These are phyloP conservation scores for Guadua angustifolia DNA, from an alignment of 176 grass and related monocot genomes.

Conservation along the genomic window DNA sequence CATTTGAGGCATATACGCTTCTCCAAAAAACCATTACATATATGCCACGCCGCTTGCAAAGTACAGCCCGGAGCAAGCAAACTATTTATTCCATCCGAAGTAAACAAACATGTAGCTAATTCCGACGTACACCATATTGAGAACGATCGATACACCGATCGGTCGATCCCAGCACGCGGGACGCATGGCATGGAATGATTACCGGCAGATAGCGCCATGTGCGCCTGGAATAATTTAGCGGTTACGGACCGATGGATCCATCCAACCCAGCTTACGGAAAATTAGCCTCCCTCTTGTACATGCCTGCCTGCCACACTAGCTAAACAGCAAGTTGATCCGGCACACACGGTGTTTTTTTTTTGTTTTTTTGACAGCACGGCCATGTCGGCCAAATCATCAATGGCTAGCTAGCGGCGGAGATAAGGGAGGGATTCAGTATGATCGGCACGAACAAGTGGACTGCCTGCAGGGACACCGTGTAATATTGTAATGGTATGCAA, in stretches of 20 bases:
- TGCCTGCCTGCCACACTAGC: background rate
- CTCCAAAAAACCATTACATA: background rate
- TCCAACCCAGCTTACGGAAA: constrained; percentile 35
- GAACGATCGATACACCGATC: background rate
- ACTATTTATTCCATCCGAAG: background rate
- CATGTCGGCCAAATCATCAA: constrained; percentile 34
- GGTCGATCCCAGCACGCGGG: background rate
- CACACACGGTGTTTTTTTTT: background rate
- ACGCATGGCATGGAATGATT: constrained; percentile 36
- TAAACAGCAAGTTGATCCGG: background rate
- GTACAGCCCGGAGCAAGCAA: background rate
- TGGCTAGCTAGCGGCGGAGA: constrained; percentile 2
- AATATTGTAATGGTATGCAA: no score
- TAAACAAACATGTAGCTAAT: background rate
- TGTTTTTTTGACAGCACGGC: constrained; percentile 43
- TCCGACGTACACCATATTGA: constrained; percentile 55
- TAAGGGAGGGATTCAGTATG: background rate
- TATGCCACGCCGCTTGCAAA: background rate
- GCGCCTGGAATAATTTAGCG: constrained; percentile 47
- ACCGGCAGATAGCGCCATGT: constrained; percentile 39
- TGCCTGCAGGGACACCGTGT: background rate
- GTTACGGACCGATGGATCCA: constrained; percentile 23
- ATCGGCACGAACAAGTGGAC: background rate
- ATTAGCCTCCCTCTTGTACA: no score
- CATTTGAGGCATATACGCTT: background rate